phyloP scores from a whole-genome alignment of 352 stramenopile genomes.

The Globisporangium lucens region DNA sequence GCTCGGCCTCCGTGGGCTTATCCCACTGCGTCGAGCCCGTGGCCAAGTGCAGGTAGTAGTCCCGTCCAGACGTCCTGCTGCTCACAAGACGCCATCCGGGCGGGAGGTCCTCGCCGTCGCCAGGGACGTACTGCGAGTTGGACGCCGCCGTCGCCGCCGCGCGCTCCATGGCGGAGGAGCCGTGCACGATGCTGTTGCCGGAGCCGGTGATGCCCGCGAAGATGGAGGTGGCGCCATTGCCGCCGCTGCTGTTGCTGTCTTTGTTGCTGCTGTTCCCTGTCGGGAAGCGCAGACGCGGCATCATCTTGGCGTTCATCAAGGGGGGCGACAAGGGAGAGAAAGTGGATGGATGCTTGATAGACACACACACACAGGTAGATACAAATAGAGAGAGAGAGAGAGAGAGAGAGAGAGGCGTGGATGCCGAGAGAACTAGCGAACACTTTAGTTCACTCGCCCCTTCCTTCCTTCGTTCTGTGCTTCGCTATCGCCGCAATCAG shows the following conservation, averaged over 20 bases:
- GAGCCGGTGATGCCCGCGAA: constrained; percentile 53
- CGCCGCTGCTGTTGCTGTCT: constrained; percentile 26
- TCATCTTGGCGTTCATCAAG: constrained; percentile 32
- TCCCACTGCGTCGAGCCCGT: constrained; percentile 71
- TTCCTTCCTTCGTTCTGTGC: too few species aligned
- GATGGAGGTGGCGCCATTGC: constrained; percentile 32
- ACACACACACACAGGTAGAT: background rate
- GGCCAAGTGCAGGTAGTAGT: constrained; percentile 74
- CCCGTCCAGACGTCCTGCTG: constrained; percentile 58
- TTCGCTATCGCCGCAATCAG: background rate
- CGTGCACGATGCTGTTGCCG: constrained; percentile 36
- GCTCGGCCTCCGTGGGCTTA: constrained; percentile 56
- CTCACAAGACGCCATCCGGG: constrained; percentile 65
- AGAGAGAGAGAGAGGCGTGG: background rate
- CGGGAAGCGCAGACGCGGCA: constrained; percentile 61
- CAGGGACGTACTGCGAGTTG: constrained; percentile 23
- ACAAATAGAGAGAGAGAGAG: background rate
- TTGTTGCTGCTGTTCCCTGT: constrained; percentile 32
- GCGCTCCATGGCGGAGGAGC: constrained; percentile 35
- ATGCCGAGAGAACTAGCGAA: constrained; percentile 1
- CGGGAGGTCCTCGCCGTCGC: constrained; percentile 37
- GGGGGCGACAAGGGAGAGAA: background rate
- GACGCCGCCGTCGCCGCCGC: constrained; percentile 34
- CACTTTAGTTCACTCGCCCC: background rate
- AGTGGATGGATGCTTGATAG: background rate